Evolutionary conservation across 2,329 filamentous ascomycete genomes (phyloP), one percentile per base, ranked within the genome.

Genomic region (Fusarium pilosicola): DNA sequence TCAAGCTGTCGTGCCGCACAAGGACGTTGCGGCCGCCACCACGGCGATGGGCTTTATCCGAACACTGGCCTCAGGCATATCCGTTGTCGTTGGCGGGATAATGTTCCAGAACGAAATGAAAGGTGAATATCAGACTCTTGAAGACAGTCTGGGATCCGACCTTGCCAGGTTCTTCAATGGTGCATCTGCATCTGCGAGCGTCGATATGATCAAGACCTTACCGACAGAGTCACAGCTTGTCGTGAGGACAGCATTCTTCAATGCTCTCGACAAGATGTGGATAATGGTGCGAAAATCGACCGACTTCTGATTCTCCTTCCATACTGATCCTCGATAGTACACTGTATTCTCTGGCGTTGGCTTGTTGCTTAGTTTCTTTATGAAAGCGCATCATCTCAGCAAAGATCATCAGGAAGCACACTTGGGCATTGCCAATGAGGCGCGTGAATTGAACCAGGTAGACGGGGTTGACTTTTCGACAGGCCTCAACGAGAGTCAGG

Each of bases 101-200:
- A 85, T 94, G 8, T 94, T 94, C 81, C 90, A 93, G 78, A 93
- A 94, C 77, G 82, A 86, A 54, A 92, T 93, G 88, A 81, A 87
- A 62, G 81, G 81, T 32, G 85, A 88, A 65, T 83, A 84, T 14
- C 73, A 81, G 10, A 74, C 78, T 18, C 84, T 92, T 48, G 80
- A 82, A 18, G 75, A 82, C 22, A 79, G 84, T 1, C 83, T 92
- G 1, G 86, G 86, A 2, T 81, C 79, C 3, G 75, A 86, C 5
- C 80, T 84, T 4, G 88, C 88, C 1, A 76, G 79, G 2, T 73
- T 85, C 14, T 85, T 92, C 20, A 84, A 87, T 28, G 89, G 90
- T 22, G 83, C 83, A 68, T 85, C 85, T 63, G 88, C 90, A 2
- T 85, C 88, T 26, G 86, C 91, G n/a, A 89, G 88, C 73, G 86